phyloP scores from a whole-genome alignment of 2,329 filamentous ascomycete species.

The Neonectria faginata region DNA sequence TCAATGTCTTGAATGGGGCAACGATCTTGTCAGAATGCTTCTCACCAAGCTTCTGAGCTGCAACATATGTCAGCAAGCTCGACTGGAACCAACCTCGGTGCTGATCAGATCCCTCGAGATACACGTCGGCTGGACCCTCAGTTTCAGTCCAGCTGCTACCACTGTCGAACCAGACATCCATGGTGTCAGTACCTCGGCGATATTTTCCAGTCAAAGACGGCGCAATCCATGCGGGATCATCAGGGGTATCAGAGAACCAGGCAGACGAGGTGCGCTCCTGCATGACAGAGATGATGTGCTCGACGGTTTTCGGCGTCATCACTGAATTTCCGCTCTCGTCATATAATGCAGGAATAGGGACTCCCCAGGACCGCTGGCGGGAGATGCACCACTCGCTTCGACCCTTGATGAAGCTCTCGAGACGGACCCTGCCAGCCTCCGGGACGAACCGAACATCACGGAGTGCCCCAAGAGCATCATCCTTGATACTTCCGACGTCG shows the following conservation, averaged over 20 bases:
- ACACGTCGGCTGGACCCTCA: conserved; percentile 77
- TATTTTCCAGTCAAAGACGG: conserved; percentile 71
- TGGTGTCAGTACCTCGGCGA: conserved; percentile 87
- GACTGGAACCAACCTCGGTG: conserved; percentile 99
- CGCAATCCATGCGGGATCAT: conserved; percentile 84
- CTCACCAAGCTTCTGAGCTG: conserved; percentile 62
- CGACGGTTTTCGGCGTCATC: conserved; percentile 82
- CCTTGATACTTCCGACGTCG: conserved; percentile 86
- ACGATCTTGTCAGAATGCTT: conserved; percentile 42
- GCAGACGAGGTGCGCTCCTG: conserved; percentile 84
- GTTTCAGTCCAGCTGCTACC: conserved; percentile 88
- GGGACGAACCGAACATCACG: conserved; percentile 83
- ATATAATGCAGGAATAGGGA: conserved; percentile 94
- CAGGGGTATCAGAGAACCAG: conserved; percentile 88
- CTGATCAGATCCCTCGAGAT: conserved; percentile 94
- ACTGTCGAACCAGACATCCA: conserved; percentile 99
- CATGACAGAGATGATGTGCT: conserved; percentile 86
- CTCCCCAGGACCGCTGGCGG: conserved; percentile 93
- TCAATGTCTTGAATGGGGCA: conserved; percentile 86
- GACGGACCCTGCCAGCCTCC: conserved; percentile 75
- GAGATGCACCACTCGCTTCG: conserved; percentile 99
- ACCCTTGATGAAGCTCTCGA: conserved; percentile 87
- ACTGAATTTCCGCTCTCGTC: conserved; percentile 77
- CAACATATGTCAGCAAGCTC: conserved; percentile 87
- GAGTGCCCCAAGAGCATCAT: conserved; percentile 76